These are phyloP conservation scores for Ophiostoma sp. DNA, from an alignment of 2,329 filamentous ascomycete species.

Conservation along the genomic window DNA sequence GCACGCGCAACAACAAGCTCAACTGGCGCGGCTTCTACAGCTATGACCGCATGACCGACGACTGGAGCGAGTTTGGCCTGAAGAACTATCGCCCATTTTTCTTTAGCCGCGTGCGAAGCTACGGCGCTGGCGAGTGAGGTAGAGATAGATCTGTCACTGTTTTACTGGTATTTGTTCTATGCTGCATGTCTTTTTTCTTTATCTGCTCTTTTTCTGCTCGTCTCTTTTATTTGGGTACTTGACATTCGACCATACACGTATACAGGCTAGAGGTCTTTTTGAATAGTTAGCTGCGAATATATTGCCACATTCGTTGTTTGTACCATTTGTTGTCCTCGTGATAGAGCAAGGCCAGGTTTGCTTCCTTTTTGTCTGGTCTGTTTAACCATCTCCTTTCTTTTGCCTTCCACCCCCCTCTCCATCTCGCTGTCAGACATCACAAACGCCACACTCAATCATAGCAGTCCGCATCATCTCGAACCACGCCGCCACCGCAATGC, in stretches of 20 bases:
- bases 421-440: not conserved
- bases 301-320: not conserved
- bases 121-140: constrained; percentile 32
- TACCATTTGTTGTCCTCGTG: not conserved
- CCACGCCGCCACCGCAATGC: not conserved
- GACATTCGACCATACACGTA: too few relatives aligned
- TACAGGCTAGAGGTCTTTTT: not conserved
- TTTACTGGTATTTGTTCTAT: not conserved
- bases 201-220: not conserved
- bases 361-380: not conserved
- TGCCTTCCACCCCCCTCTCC: not conserved
- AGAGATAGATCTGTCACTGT: not conserved
- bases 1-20: constrained; percentile 76
- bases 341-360: not conserved
- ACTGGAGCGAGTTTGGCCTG: constrained; percentile 75
- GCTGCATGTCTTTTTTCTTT: not conserved
- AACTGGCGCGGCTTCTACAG: constrained; percentile 86
- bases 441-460: not conserved
- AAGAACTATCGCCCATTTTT: constrained; percentile 62
- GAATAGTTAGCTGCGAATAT: not conserved
- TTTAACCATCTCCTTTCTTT: not conserved
- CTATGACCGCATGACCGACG: constrained; percentile 83
- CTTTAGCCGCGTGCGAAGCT: constrained; percentile 62
- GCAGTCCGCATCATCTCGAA: not conserved
- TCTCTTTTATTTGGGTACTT: too few relatives aligned